Conservation (phyloP, 805 yeast species). For the Spathaspora boniae region DNA sequence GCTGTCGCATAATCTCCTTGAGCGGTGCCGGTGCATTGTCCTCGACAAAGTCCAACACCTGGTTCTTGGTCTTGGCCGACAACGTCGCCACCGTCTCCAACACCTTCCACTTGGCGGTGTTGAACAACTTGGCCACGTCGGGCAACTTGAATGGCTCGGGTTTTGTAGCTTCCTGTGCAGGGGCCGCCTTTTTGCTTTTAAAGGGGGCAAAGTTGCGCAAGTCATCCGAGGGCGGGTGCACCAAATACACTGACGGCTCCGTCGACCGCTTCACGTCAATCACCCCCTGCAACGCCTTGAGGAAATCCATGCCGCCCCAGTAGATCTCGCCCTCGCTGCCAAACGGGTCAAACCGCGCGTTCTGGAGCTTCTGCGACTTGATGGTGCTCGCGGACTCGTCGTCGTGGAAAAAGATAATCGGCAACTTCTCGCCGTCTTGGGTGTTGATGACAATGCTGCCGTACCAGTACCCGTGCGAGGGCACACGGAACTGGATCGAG, state of each 20-base stretch:
- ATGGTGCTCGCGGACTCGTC: conserved; percentile 76
- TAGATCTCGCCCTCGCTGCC: conserved; percentile 50
- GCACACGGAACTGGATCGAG: conserved; percentile 80
- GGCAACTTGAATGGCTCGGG: conserved; percentile 28
- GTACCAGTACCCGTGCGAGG: conserved; percentile 85
- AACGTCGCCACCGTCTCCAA: conserved; percentile 81
- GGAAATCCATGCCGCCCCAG: conserved; percentile 91
- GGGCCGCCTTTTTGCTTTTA: conserved; percentile 11
- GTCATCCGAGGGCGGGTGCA: conserved; percentile 75
- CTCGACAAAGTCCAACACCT: conserved; percentile 61
- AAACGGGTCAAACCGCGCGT: conserved; percentile 73
- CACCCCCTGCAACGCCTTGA: conserved; percentile 49
- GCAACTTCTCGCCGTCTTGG: conserved; percentile 62
- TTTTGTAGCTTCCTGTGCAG: conserved; percentile 18
- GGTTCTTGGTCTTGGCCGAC: conserved; percentile 47
- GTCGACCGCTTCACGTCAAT: conserved; percentile 67
- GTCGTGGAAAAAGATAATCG: conserved; percentile 90
- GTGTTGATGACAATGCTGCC: conserved; percentile 82
- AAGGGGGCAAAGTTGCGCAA: conserved; percentile 51
- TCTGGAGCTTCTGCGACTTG: conserved; percentile 54
- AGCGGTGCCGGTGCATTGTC: conserved; percentile 60
- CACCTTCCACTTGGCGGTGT: conserved; percentile 80
- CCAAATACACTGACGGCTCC: conserved; percentile 68
- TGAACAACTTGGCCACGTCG: conserved; percentile 48
- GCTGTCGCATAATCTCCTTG: conserved; percentile 59